Conservation (phyloP, 768 basidiomycete species). For the Fomitopsis serialis region DNA sequence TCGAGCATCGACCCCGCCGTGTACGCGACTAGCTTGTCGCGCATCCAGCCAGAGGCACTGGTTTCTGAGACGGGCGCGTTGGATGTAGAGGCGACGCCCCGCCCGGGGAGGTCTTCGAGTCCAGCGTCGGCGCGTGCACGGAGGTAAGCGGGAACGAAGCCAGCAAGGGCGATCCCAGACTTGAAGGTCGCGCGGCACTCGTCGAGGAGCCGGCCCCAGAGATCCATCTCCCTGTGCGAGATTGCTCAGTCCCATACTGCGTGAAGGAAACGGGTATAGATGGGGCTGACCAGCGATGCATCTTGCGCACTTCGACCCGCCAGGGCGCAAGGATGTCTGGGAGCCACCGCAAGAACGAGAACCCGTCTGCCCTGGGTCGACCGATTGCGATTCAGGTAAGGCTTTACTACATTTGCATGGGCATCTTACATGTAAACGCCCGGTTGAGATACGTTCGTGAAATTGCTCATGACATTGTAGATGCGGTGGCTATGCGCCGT, state of each 20-base stretch:
- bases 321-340: constrained; percentile 23
- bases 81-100: constrained; percentile 15
- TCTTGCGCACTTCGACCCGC: constrained; percentile 18
- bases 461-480: constrained; percentile 23
- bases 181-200: not conserved
- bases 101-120: constrained; percentile 20
- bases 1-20: constrained; percentile 26
- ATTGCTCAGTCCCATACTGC: not conserved
- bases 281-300: constrained; percentile 20
- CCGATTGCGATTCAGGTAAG: no score
- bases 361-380: constrained; percentile 16
- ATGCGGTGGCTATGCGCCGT: constrained; percentile 16
- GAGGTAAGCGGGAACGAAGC: constrained; percentile 1
- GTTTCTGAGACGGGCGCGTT: not conserved
- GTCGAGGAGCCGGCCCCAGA: constrained; percentile 3
- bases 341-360: constrained; percentile 22
- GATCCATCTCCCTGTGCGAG: constrained; percentile 1
- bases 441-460: constrained; percentile 21
- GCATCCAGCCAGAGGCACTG: constrained; percentile 18
- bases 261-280: no score
- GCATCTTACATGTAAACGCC: constrained; percentile 21
- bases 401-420: no score
- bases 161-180: not conserved
- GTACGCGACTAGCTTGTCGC: constrained; percentile 26
- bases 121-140: constrained; percentile 19